Evolutionary conservation across 306 rosid genomes (phyloP), one percentile per base, ranked within the genome.

Genomic region (Myrica gale): DNA sequence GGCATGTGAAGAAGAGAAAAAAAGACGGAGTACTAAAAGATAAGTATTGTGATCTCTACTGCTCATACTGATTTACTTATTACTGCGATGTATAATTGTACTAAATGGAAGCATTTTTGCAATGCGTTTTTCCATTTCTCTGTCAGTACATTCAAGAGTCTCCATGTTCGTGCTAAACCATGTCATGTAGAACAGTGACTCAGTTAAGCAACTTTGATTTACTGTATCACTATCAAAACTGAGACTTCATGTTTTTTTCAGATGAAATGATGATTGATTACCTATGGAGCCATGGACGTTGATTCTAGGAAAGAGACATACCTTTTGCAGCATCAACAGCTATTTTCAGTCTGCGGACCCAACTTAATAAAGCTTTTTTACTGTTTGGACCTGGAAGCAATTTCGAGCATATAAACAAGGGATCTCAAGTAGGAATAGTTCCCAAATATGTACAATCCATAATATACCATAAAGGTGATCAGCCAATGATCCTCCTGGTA

Each of bases 291-390:
- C 68, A 32, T 37, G n/a, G 15, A 32, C 13, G 23, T 19, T n/a
- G 55, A 48, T 23, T 32, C 32, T 71, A n/a, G 46, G 56, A 20
- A 50, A 19, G 42, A 26, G 54, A 67, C 6, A 69, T 81, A 94
- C 97, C 98, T 89, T 94, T 94, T 63, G 96, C 97, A 74, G 98
- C 96, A 85, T 94, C 98, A 13, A 90, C 88, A 42, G 97, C 95
- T 77, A 94, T 90, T 89, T 94, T 94, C 88, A 94, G 88, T 87
- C 98, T 88, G 45, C 96, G 85, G 73, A 90, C 89, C 98, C 98
- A 94, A 72, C 97, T 94, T 56, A 94, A 85, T 60, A 93, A 82
- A 66, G 84, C 80, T 57, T 78, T 89, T 72, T 76, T 76, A 65
- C 88, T 85, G 67, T 81, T 88, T 78, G 84, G 51, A 67, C 96